Evolutionary conservation across 2,329 filamentous ascomycete genomes (phyloP).

Genomic region (Fusarium tjaetaba): DNA sequence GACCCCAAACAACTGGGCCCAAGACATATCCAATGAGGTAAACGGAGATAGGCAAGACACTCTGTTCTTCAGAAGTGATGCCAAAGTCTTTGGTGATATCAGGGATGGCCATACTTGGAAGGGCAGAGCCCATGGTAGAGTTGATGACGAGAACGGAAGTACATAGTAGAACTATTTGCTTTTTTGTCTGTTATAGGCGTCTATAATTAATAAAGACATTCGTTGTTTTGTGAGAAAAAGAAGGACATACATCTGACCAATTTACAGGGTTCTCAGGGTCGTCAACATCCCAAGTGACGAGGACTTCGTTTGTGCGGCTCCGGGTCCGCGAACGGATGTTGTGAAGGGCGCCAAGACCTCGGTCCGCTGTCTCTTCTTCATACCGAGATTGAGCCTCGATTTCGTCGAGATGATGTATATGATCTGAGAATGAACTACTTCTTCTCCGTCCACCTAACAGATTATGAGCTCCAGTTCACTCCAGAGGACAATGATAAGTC

Average conservation of each 20-base stretch:
- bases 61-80: slow-evolving; percentile 58
- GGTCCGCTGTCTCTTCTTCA: slow-evolving; percentile 53
- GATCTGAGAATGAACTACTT: slow-evolving; percentile 39
- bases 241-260: slow-evolving; percentile 53
- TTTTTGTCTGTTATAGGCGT: slow-evolving; percentile 56
- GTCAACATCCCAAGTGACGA: slow-evolving; percentile 58
- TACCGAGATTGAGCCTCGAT: slow-evolving; percentile 54
- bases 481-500: background rate
- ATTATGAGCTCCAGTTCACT: slow-evolving; percentile 21
- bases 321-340: slow-evolving; percentile 49
- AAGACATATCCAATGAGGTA: slow-evolving; percentile 73
- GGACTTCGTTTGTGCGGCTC: slow-evolving; percentile 46
- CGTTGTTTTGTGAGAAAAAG: background rate
- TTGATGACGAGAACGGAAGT: slow-evolving; percentile 72
- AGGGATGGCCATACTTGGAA: slow-evolving; percentile 71
- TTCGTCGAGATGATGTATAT: slow-evolving; percentile 47
- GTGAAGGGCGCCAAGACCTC: slow-evolving; percentile 47
- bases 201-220: background rate
- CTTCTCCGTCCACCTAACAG: slow-evolving; percentile 38
- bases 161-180: slow-evolving; percentile 62
- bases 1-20: slow-evolving; percentile 70
- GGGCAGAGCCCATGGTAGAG: slow-evolving; percentile 71
- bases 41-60: slow-evolving; percentile 68
- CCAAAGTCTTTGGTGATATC: slow-evolving; percentile 67
- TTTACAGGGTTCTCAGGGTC: slow-evolving; percentile 65